Conservation (phyloP, 2,329 filamentous ascomycete species). For the Xylaria arbuscula region DNA sequence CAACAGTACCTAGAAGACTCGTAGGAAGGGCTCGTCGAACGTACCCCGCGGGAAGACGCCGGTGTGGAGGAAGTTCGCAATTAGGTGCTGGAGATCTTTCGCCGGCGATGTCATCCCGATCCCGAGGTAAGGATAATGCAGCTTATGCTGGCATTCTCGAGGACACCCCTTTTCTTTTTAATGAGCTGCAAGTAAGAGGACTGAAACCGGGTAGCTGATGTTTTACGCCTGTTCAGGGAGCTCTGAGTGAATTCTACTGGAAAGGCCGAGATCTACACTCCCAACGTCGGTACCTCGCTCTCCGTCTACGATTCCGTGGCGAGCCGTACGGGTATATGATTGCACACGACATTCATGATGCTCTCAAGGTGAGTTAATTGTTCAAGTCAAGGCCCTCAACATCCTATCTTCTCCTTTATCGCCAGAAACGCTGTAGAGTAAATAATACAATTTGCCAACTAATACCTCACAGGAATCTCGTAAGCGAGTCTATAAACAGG, state of each 20-base stretch:
- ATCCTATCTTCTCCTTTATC: background rate
- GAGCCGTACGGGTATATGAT: conserved; percentile 42
- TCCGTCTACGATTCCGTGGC: conserved; percentile 40
- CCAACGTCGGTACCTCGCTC: conserved; percentile 38
- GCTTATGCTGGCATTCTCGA: background rate
- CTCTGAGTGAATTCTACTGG: conserved; percentile 38
- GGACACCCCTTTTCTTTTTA: background rate
- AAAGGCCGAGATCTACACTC: conserved; percentile 43
- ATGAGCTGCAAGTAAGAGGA: background rate
- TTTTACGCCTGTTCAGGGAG: conserved; percentile 2
- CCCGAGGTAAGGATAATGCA: conserved; percentile 37
- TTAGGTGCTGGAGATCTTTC: conserved; percentile 43
- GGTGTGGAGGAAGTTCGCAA: conserved; percentile 38
- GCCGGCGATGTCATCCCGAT: conserved; percentile 42
- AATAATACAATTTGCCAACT: background rate
- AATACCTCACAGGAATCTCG: conserved; percentile 24
- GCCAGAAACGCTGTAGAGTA: background rate
- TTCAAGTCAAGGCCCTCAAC: background rate
- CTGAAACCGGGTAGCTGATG: conserved; percentile 2
- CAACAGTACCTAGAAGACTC: conserved; percentile 33
- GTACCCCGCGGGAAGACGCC: conserved; percentile 40
- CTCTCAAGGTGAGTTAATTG: conserved; percentile 33
- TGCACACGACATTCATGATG: conserved; percentile 44
- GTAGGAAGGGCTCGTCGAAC: conserved; percentile 41
- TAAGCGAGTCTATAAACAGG: conserved; percentile 12